Base-by-base conservation (phyloP, 768 basidiomycete species). In the Gymnopilus dilepis region DNA sequence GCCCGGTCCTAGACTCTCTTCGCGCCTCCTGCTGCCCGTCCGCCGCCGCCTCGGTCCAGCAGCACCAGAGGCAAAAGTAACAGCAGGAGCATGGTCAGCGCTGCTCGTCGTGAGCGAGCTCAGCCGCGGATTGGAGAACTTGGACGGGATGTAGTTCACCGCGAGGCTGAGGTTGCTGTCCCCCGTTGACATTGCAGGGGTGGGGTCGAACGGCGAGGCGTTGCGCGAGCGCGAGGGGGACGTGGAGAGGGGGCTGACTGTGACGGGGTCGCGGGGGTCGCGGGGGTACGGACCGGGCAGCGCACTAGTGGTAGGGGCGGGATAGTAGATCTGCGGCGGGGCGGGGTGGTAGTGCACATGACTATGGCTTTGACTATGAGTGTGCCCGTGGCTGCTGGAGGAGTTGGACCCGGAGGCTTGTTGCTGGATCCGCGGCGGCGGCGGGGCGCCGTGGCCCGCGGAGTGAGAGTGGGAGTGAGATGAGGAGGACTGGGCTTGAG, bases 81-180 rank as follows among this genome's bases (percentile, higher is more conserved):
- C 6, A 12, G 6, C 33, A 34, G 6, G 6, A 34, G 33, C 33
- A 34, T 12, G 6, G 33, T 6, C 33, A 34, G 6, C 33, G 33
- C 33, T 12, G 33, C 6, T 34, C 43, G 43, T 11, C 3, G 43
- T 12, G 9, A 50, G 51, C 24, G 58, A 24, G 4, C 62, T 50
- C 9, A 66, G 51, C 56, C 67, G 59, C 26, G 64, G 63, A 52
- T 51, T 66, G 12, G 71, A 72, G 58, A 74, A 74, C 42, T 74
- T 74, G 42, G 38, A 59, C 8, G 73, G 73, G 8, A 74, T 61
- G 56, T 71, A 74, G 54, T 74, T 71, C 37, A 70, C 69, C 13
- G 62, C 64, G 6, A 74, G 58, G 38, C 70, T 71, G 30, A 72
- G 63, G 48, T 61, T 70, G 56, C 68, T 67, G 11, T 55, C 60